A percentile compares a stretch with the other conserved stretches of the same genome.
These are phyloP conservation scores for Chaetomium globosum DNA, from an alignment of 2,329 filamentous ascomycete species.

Conservation along the genomic window DNA sequence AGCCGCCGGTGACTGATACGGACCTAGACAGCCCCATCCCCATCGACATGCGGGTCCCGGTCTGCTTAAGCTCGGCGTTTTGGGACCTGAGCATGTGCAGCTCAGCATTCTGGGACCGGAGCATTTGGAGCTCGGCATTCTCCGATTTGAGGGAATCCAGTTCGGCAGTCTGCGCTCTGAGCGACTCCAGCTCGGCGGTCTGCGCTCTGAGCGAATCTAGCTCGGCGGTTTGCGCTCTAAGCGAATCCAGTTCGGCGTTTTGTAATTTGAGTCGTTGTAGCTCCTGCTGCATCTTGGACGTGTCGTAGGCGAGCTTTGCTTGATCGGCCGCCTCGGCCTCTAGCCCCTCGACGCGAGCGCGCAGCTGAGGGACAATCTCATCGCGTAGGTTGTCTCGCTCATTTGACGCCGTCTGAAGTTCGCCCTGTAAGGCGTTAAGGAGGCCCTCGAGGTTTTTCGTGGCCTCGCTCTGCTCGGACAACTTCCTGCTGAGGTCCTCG, in stretches of 20 bases:
- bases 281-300: constrained; percentile 85
- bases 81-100: constrained; percentile 62
- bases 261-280: constrained; percentile 64
- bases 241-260: constrained; percentile 54
- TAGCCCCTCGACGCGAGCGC: constrained; percentile 74
- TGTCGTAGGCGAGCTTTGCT: constrained; percentile 75
- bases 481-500: constrained; percentile 78
- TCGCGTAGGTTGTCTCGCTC: constrained; percentile 92
- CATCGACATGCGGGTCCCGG: constrained; percentile 41
- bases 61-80: constrained; percentile 32
- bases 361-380: constrained; percentile 79
- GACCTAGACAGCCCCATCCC: constrained; percentile 59
- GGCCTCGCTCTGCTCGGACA: constrained; percentile 80
- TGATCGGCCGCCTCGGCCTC: constrained; percentile 73
- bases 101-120: constrained; percentile 51
- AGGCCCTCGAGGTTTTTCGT: constrained; percentile 96
- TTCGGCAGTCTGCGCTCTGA: constrained; percentile 52
- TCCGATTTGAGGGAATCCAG: constrained; percentile 63
- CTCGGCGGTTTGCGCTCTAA: constrained; percentile 51
- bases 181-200: constrained; percentile 63
- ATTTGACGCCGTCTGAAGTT: constrained; percentile 79
- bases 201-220: background rate
- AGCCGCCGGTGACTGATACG: constrained; percentile 65
- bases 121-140: constrained; percentile 64
- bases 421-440: constrained; percentile 76